A percentile compares a stretch with the other conserved stretches of the same genome.
Evolutionary conservation across 495 filamentous ascomycete genomes (phyloP).

Genomic region (Xylaria grammica): DNA sequence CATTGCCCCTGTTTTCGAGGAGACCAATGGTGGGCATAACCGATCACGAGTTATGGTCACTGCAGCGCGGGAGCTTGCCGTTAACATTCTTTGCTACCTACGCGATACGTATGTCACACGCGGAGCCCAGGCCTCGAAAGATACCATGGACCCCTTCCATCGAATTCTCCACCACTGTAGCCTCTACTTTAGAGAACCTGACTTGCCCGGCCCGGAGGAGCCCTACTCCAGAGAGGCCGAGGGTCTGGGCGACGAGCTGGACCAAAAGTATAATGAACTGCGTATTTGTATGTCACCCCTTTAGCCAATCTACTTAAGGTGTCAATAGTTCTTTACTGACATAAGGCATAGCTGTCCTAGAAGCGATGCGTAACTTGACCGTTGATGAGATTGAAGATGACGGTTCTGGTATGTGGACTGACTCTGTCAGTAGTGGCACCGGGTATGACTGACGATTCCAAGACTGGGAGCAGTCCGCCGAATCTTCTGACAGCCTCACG

Average conservation of each 20-base stretch:
- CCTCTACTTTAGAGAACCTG: slow-evolving; percentile 45
- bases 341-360: slow-evolving; percentile 43
- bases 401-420: slow-evolving; percentile 58
- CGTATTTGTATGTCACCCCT: slow-evolving; percentile 43
- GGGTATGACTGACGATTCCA: slow-evolving; percentile 43
- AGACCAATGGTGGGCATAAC: slow-evolving; percentile 29
- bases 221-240: slow-evolving; percentile 46
- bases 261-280: slow-evolving; percentile 44
- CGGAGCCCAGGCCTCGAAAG: slow-evolving; percentile 45
- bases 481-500: slow-evolving; percentile 46
- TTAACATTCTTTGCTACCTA: slow-evolving; percentile 53
- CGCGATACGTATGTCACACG: slow-evolving; percentile 49
- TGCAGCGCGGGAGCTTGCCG: slow-evolving; percentile 45
- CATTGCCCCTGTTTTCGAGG: slow-evolving; percentile 34
- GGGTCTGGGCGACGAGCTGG: slow-evolving; percentile 41
- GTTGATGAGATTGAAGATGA: slow-evolving; percentile 62
- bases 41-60: slow-evolving; percentile 35
- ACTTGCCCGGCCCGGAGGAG: too few species aligned
- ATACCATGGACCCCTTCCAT: slow-evolving; percentile 45
- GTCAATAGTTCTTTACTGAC: slow-evolving; percentile 23
- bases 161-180: slow-evolving; percentile 49
- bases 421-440: slow-evolving; percentile 45
- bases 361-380: slow-evolving; percentile 44
- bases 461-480: slow-evolving; percentile 54
- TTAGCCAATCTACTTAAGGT: neutral